Conservation (phyloP, 2,329 filamentous ascomycete species). For the Eutypella sp. region DNA sequence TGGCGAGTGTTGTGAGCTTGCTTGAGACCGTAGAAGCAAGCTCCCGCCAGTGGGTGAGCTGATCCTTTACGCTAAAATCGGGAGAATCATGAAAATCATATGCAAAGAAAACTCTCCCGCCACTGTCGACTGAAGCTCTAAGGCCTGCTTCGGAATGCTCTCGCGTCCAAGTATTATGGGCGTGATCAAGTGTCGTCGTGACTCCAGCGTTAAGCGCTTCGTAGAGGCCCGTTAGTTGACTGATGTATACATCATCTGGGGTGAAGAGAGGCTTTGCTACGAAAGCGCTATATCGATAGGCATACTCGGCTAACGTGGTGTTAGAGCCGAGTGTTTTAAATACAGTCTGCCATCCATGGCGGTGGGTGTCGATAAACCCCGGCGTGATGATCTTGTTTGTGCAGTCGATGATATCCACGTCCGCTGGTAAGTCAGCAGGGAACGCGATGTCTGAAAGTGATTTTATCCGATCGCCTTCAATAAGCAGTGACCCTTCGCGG, state of each 20-base stretch:
- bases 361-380: conserved; percentile 54
- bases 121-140: conserved; percentile 42
- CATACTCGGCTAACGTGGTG: conserved; percentile 44
- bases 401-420: conserved; percentile 42
- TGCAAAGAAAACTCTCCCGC: conserved; percentile 43
- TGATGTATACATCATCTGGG: conserved; percentile 40
- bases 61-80: conserved; percentile 30
- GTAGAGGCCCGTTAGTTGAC: conserved; percentile 41
- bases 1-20: conserved; percentile 31
- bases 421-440: conserved; percentile 18
- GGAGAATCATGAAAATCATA: conserved; percentile 35
- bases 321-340: conserved; percentile 49
- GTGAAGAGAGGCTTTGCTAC: conserved; percentile 28
- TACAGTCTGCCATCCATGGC: conserved; percentile 51
- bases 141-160: conserved; percentile 39
- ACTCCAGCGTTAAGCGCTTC: conserved; percentile 48
- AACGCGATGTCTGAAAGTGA: conserved; percentile 16
- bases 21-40: conserved; percentile 26
- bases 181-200: conserved; percentile 49
- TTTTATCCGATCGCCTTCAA: conserved; percentile 33
- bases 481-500: conserved; percentile 35
- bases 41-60: conserved; percentile 34
- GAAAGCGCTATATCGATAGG: conserved; percentile 34
- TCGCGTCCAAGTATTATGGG: conserved; percentile 42
- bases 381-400: conserved; percentile 47